These are phyloP conservation scores for Lichtheimia ramosa DNA, from an alignment of 371 early-diverging fungal genomes.

Conservation along the genomic window DNA sequence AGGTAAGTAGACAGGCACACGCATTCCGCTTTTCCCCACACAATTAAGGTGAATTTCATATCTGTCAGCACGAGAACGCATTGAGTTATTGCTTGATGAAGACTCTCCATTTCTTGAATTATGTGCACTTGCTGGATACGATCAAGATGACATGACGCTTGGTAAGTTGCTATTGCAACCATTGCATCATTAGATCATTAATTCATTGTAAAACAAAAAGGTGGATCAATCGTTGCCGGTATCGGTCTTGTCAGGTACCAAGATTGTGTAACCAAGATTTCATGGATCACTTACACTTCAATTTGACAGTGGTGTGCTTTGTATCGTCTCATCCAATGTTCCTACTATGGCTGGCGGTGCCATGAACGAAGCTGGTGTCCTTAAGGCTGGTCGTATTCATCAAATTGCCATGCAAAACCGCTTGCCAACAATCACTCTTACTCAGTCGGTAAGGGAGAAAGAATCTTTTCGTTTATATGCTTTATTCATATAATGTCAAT, in stretches of 20 bases:
- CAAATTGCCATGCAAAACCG: conserved; percentile 64
- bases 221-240: conserved; percentile 71
- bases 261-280: background rate
- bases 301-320: conserved; percentile 59
- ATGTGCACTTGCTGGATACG: conserved; percentile 69
- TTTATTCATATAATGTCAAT: background rate
- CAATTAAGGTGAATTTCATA: background rate
- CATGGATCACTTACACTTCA: background rate
- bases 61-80: conserved; percentile 60
- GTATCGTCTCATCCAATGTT: conserved; percentile 66
- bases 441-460: conserved; percentile 58
- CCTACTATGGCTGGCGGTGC: conserved; percentile 73
- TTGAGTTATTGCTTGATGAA: conserved; percentile 69
- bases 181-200: background rate
- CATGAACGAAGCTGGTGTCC: conserved; percentile 61
- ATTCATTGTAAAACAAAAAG: conserved; percentile 6
- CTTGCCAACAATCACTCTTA: conserved; percentile 59
- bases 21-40: background rate
- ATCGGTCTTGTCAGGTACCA: conserved; percentile 75
- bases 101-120: conserved; percentile 78
- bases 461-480: background rate
- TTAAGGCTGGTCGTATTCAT: conserved; percentile 55
- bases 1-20: conserved; percentile 33
- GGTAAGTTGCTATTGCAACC: conserved; percentile 24
- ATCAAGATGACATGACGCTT: conserved; percentile 70